phyloP scores from a whole-genome alignment of 1,284 basidiomycete species.

The Papiliotrema fonsecae region DNA sequence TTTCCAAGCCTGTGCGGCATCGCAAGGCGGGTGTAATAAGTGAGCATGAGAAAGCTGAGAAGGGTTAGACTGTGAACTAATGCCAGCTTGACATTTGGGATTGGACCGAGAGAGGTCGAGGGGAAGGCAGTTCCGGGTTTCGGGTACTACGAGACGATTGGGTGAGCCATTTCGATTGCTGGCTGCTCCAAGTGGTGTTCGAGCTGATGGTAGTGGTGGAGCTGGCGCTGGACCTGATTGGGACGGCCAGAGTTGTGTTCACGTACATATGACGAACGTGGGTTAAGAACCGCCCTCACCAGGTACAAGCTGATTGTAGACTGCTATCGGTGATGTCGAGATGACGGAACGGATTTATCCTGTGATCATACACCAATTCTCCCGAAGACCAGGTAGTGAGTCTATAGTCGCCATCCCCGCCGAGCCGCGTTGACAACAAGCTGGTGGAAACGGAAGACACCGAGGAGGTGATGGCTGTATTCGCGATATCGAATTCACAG shows the following conservation, averaged over 20 bases:
- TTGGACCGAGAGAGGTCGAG: constrained; percentile 65
- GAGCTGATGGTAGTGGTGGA: constrained; percentile 57
- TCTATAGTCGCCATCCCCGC: background rate
- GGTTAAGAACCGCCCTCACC: constrained; percentile 71
- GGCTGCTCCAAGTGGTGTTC: background rate
- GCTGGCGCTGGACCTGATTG: constrained; percentile 85
- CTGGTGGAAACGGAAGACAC: constrained; percentile 74
- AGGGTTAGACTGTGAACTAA: background rate
- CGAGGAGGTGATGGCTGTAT: constrained; percentile 83
- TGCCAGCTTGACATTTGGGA: constrained; percentile 80
- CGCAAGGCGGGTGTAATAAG: constrained; percentile 71
- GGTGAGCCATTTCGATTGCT: constrained; percentile 31
- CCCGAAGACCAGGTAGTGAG: constrained; percentile 61
- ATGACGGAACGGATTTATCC: constrained; percentile 58
- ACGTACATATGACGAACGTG: constrained; percentile 37
- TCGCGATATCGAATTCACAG: constrained; percentile 78
- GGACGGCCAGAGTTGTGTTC: constrained; percentile 60
- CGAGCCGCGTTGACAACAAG: constrained; percentile 27
- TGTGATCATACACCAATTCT: constrained; percentile 77
- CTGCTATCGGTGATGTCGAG: constrained; percentile 39
- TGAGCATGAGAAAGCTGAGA: constrained; percentile 46
- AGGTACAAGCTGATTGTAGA: constrained; percentile 45
- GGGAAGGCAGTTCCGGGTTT: constrained; percentile 63
- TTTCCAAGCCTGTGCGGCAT: constrained; percentile 86
- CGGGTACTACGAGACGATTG: constrained; percentile 96